Conservation (phyloP, 805 yeast genomes). For the Lipomyces chichibuensis region DNA sequence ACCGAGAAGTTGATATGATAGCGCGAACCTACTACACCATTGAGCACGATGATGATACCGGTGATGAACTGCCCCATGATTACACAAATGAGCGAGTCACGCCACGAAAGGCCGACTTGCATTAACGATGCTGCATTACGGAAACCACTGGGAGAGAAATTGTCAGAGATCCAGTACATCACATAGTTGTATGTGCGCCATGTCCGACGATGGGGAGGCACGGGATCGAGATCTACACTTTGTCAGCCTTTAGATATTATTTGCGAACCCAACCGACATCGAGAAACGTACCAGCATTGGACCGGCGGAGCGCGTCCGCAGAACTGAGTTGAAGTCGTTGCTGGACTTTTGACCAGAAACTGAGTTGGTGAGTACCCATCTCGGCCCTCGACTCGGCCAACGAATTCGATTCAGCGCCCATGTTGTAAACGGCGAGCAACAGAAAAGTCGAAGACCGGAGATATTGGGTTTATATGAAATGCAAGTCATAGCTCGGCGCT, state of each 20-base stretch:
- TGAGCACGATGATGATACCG: constrained; percentile 48
- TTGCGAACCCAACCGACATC: too few species aligned
- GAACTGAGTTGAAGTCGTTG: neutral
- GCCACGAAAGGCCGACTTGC: constrained; percentile 50
- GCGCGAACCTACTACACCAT: constrained; percentile 54
- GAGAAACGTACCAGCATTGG: neutral
- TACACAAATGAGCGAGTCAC: constrained; percentile 51
- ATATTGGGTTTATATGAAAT: too few species aligned
- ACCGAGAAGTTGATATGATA: constrained; percentile 57
- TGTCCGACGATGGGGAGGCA: constrained; percentile 45
- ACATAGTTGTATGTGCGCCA: constrained; percentile 53
- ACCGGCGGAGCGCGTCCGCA: neutral
- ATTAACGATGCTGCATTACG: constrained; percentile 50
- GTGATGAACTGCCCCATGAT: constrained; percentile 50
- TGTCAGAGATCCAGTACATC: constrained; percentile 37
- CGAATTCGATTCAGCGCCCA: too few species aligned
- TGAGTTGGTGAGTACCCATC: neutral
- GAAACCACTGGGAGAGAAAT: constrained; percentile 49
- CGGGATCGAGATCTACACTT: constrained; percentile 31
- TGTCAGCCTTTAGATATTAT: neutral
- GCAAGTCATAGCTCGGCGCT: too few species aligned
- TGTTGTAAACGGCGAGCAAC: too few species aligned
- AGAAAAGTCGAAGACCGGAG: too few species aligned
- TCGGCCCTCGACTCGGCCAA: too few species aligned
- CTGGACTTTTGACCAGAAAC: neutral